A percentile compares a stretch with the other conserved stretches of the same genome.
phyloP scores from a whole-genome alignment of 116 monocot genomes.

The Posidonia oceanica region DNA sequence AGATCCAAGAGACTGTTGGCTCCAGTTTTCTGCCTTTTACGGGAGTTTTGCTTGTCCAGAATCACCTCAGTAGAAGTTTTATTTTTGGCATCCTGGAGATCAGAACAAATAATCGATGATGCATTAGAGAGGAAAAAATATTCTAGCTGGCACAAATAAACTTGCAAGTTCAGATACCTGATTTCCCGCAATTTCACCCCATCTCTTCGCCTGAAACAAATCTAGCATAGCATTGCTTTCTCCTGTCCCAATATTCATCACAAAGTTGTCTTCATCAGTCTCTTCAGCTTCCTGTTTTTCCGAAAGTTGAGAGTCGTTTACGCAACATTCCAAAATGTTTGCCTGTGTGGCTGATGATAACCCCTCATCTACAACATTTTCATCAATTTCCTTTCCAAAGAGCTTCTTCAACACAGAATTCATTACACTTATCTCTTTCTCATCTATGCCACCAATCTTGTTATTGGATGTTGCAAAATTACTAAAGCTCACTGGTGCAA shows the following conservation, averaged over 20 bases:
- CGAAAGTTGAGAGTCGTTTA: constrained; percentile 1
- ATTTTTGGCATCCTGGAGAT: constrained; percentile 21
- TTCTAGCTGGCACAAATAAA: not conserved
- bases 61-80: not conserved
- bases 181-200: not conserved
- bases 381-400: constrained; percentile 27
- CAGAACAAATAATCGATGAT: not conserved
- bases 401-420: constrained; percentile 68
- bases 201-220: constrained; percentile 17
- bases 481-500: constrained; percentile 15
- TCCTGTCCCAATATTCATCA: constrained; percentile 46
- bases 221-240: constrained; percentile 16
- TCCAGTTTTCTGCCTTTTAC: constrained; percentile 26
- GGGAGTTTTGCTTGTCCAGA: constrained; percentile 6
- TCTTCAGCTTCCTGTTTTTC: constrained; percentile 10
- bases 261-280: constrained; percentile 52
- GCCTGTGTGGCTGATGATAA: not conserved
- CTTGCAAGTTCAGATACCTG: constrained; percentile 30
- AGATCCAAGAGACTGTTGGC: constrained; percentile 9
- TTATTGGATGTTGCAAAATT: constrained; percentile 10
- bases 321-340: not conserved
- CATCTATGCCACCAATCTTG: constrained; percentile 16
- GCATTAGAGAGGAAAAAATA: not conserved
- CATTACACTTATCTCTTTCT: constrained; percentile 64
- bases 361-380: constrained; percentile 8